phyloP scores from a whole-genome alignment of 2,329 filamentous ascomycete genomes.

The Orbilia ellipsospora region DNA sequence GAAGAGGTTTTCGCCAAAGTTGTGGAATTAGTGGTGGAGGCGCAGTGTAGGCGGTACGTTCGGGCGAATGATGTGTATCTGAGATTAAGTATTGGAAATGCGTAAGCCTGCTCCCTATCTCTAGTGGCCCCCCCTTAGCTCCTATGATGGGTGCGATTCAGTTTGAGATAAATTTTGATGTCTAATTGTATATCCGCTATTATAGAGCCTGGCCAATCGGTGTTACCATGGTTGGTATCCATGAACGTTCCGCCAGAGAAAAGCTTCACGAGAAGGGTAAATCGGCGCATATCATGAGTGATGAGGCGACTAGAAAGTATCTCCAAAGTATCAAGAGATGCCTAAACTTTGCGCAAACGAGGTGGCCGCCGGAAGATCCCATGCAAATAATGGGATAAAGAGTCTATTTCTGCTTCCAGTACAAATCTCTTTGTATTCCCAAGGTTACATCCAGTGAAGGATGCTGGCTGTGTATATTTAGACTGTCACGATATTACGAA shows the following conservation, averaged over 20 bases:
- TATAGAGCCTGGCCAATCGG: slow-evolving; percentile 90
- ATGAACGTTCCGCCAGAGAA: slow-evolving; percentile 93
- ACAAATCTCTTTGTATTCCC: too few relatives aligned
- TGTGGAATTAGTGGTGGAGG: slow-evolving; percentile 89
- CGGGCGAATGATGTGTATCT: slow-evolving; percentile 97
- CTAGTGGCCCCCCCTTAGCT: background rate
- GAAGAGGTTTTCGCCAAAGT: slow-evolving; percentile 82
- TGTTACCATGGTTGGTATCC: slow-evolving; percentile 99
- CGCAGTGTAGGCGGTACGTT: slow-evolving; percentile 90
- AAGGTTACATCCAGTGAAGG: too few relatives aligned
- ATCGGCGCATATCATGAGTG: slow-evolving; percentile 95
- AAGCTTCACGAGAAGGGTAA: slow-evolving; percentile 87
- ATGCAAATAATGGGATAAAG: slow-evolving; percentile 89
- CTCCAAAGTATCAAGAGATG: slow-evolving; percentile 98
- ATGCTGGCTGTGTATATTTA: too few relatives aligned
- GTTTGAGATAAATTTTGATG: background rate
- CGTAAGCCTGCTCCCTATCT: slow-evolving; percentile 63
- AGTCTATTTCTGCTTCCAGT: background rate
- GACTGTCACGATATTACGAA: too few relatives aligned
- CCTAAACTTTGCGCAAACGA: slow-evolving; percentile 93
- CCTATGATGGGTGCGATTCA: background rate
- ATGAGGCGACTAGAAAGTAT: slow-evolving; percentile 94
- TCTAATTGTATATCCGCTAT: slow-evolving; percentile 2
- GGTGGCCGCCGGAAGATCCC: slow-evolving; percentile 93
- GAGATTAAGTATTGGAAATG: slow-evolving; percentile 91